Evolutionary conservation across 495 filamentous ascomycete genomes (phyloP), one percentile per base, ranked within the genome.

Genomic region (Xylaria intraflava): DNA sequence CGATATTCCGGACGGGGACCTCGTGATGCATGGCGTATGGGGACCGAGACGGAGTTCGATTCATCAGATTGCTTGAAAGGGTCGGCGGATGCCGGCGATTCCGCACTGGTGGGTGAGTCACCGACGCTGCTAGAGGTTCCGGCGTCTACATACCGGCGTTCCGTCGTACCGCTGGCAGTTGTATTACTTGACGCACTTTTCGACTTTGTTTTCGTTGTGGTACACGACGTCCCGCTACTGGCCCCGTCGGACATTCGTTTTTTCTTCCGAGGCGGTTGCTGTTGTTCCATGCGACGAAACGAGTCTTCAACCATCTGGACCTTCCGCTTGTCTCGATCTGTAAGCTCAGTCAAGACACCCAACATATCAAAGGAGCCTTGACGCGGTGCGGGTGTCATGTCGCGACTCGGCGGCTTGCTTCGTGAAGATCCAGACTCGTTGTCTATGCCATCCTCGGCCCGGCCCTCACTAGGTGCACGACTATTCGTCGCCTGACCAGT

Each of bases 281-380:
- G 76, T 56, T 83, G 78, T 46, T 86, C 83, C 69, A 85, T 76
- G 49, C 82, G 76, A 51, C 80, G 74, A 55, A 88, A 87, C 0
- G 80, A 81, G 62, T 88, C 87, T 64, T 96, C 90, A 14, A 89
- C 78, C 66, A 87, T 86, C 17, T 86, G 84, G 23, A 95, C 81
- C 64, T 96, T 96, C 36, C 88, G 81, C 67, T 88, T 88, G 59
- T 96, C 91, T 14, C 91, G 82, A 53, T 86, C 89, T 5, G 90
- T 93, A 5, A 89, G 76, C 62, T 88, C 89, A 2, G 71, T 60
- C 71, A 83, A 43, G 69, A 76, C 70, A 62, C 79, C 60, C 45
- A 74, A 55, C 43, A 61, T 76, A 58, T 69, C 77, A 54, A 66
- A 79, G 60, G 70, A 81, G 51, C 70, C 79, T 60, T 72, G 74